Base-by-base conservation (phyloP, 2,329 filamentous ascomycete genomes). In the Penicillium sp. region DNA sequence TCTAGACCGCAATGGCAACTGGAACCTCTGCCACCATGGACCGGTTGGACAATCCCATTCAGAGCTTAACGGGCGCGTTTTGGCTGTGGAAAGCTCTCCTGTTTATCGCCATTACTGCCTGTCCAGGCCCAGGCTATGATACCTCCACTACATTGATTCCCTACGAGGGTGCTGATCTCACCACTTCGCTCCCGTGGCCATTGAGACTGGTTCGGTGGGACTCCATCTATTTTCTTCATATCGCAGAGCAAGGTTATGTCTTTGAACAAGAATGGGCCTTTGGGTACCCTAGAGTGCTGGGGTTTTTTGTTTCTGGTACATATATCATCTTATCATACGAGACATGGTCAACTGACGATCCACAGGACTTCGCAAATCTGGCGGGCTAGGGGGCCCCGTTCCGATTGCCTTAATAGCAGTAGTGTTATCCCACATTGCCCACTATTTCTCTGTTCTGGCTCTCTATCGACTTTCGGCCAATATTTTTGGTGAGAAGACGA, bases 381-480 rank as follows among this genome's bases (percentile, higher is more conserved):
- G 56, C n/a, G 64, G 59, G 27, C 31, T 61, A 44, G 61, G 55
- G 27, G 67, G 66, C 19, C 62, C 59, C 7, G 57, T 60, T 29
- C 65, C 57, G 42, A 61, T 70, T 6, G 70, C 71, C 11, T 51
- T 87, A 16, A 76, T 88, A 24, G 91, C 85, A 35, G 81, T 95
- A 45, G 66, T 78, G 26, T 70, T 96, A 33, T 87, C 91, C 29
- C 89, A 93, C 71, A 49, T 82, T n/a, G 84, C 87, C 5, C 95
- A 99, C 75, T 81, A 93, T 14, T 66, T 90, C 39, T 91, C 93
- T 3, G 88, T 90, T 13, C 63, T 96, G 43, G 79, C 87, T 11
- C 80, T 98, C 14, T 89, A 91, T 72, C 77, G 79, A 55, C 83
- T 96, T 22, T 85, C 87, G 2, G 70, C 80, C 54, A 73, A 82